phyloP scores from a whole-genome alignment of 2,329 filamentous ascomycete species.

The Cladophialophora exuberans region DNA sequence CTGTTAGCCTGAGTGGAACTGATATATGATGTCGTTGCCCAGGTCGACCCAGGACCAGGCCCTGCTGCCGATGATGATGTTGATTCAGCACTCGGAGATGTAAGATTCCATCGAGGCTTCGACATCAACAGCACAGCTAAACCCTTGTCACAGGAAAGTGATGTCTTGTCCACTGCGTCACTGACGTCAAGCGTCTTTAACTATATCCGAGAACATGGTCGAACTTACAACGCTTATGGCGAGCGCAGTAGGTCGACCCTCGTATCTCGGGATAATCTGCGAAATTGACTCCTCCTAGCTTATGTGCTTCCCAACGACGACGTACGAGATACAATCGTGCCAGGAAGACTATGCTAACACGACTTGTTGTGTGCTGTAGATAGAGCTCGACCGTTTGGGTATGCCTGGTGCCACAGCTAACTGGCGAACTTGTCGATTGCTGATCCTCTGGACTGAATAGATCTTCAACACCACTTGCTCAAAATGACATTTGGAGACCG shows the following conservation, averaged over 20 bases:
- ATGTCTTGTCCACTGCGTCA: constrained; percentile 16
- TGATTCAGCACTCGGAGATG: constrained; percentile 23
- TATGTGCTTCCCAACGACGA: constrained; percentile 34
- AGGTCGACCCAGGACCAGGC: background rate
- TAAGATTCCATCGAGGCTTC: background rate
- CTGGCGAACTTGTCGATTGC: background rate
- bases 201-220: constrained; percentile 20
- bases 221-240: constrained; percentile 31
- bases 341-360: background rate
- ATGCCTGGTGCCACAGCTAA: background rate
- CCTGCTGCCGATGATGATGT: constrained; percentile 16
- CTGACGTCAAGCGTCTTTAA: constrained; percentile 23
- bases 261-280: background rate
- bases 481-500: constrained; percentile 39
- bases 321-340: constrained; percentile 10
- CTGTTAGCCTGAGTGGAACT: background rate
- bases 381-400: constrained; percentile 23
- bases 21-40: background rate
- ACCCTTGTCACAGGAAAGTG: constrained; percentile 10
- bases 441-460: constrained; percentile 25
- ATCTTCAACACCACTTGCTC: constrained; percentile 41
- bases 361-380: constrained; percentile 6
- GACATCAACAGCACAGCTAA: background rate
- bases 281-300: constrained; percentile 3
- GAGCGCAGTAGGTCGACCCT: constrained; percentile 43